Evolutionary conservation across 768 basidiomycete species (phyloP), one percentile per base, ranked within the genome.

Genomic region (Mycena chlorophos): DNA sequence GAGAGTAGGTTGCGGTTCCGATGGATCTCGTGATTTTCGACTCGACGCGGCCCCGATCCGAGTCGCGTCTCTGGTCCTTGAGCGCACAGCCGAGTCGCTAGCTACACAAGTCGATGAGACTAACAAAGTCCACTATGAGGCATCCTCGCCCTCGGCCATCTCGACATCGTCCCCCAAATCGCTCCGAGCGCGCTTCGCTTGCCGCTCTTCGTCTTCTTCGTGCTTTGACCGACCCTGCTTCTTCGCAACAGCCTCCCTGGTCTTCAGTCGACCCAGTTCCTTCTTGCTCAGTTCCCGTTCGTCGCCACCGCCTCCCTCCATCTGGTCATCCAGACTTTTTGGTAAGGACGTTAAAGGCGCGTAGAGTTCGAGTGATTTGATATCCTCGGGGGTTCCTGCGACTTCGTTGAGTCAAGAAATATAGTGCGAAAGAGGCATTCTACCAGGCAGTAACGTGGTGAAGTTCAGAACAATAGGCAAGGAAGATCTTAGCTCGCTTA

Each of bases 351-450:
- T 69, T 26, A 90, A 73, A 48, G 77, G 73, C 2, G 73, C 69
- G 63, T 91, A 91, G 2, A 90, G 70, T 49, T 88, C 84, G 1
- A 90, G 72, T 3, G 69, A 64, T 51, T 79, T 73, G 3, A 87
- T 65, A 16, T 84, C 82, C 8, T 75, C 74, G 3, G 65, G 51
- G 0, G 77, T 75, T 4, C 84, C 85, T 87, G 73, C 52, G 2
- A 61, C 51, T 53, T 75, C 73, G 6, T 59, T 65, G 17, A 81
- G 66, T 79, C 83, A 56, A 29, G 23, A 39, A 31, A 37, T 20
- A 14, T 20, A 37, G 46, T 5, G 47, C 13, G 17, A 46, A 31
- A 57, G 22, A 23, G 10, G 38, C 68, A 26, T n/a, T n/a, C n/a
- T n/a, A n/a, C n/a, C n/a, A n/a, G n/a, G n/a, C n/a, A n/a, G n/a